Percentiles rank a stretch among this genome's conserved stretches.
These are phyloP conservation scores for Penicillium occitanis DNA, from an alignment of 2,329 filamentous ascomycete genomes.

Conservation along the genomic window DNA sequence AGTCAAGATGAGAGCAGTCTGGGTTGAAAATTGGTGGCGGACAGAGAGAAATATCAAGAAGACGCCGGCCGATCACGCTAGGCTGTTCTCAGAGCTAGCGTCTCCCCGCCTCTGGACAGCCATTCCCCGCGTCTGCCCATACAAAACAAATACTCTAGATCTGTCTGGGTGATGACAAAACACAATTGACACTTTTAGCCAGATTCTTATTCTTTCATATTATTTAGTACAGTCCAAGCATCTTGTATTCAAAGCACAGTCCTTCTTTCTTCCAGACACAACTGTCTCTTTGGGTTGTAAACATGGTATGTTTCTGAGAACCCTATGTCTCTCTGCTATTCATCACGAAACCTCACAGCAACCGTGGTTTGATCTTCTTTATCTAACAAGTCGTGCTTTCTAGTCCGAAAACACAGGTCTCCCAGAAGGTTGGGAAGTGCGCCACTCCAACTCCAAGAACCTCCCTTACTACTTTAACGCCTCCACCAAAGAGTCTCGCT, in stretches of 20 bases:
- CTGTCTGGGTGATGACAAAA: neutral
- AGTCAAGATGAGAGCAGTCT: neutral
- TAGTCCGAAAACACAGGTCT: conserved; percentile 72
- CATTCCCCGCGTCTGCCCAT: conserved; percentile 16
- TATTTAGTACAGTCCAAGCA: neutral
- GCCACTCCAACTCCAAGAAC: conserved; percentile 97
- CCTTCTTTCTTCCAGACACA: neutral
- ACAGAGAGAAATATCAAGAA: neutral
- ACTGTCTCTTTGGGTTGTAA: conserved; percentile 5
- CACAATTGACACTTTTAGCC: neutral
- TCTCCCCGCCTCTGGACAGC: neutral
- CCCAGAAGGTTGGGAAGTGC: conserved; percentile 87
- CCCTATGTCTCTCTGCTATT: neutral
- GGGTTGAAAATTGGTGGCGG: conserved; percentile 6
- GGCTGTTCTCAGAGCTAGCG: neutral
- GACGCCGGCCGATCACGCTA: conserved; percentile 5
- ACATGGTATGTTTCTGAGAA: conserved; percentile 16
- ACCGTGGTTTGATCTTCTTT: neutral
- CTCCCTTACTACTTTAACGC: conserved; percentile 98
- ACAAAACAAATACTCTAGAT: conserved; percentile 10
- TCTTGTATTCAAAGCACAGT: neutral
- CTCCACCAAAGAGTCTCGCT: conserved; percentile 80
- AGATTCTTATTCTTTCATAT: neutral
- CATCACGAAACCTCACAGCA: neutral
- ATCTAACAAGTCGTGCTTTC: conserved; percentile 14